Conservation (phyloP, 129 eudicot genomes). For the Logfia minima region DNA sequence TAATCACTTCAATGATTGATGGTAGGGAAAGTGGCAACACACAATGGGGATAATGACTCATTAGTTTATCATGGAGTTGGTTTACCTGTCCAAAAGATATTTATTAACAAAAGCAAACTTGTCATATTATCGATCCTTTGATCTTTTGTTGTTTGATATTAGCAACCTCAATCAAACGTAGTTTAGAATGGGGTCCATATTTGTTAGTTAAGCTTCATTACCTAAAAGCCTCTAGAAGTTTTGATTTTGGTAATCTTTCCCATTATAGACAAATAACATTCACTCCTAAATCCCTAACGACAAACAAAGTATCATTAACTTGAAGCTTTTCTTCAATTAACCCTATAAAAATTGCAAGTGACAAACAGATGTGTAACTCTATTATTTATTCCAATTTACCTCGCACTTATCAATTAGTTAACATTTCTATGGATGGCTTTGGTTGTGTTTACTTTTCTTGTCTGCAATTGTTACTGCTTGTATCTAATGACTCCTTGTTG, state of each 20-base stretch:
- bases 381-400: too few relatives aligned
- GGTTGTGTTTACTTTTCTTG: too few relatives aligned
- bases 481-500: too few relatives aligned
- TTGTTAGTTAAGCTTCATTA: background rate
- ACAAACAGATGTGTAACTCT: too few relatives aligned
- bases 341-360: too few relatives aligned
- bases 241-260: background rate
- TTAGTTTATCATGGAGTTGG: conserved; percentile 39
- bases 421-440: too few relatives aligned
- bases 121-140: conserved; percentile 18
- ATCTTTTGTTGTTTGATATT: conserved; percentile 13
- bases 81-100: conserved; percentile 22
- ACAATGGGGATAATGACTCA: conserved; percentile 23
- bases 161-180: conserved; percentile 4
- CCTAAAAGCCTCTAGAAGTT: background rate
- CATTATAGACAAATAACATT: background rate
- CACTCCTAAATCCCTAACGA: background rate
- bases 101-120: conserved; percentile 18
- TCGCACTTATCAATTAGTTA: too few relatives aligned
- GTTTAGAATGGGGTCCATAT: background rate
- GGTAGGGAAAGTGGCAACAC: conserved; percentile 32
- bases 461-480: too few relatives aligned
- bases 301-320: conserved; percentile 4
- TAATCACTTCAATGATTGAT: conserved; percentile 34
- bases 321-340: too few relatives aligned